Percentiles rank a stretch among this genome's conserved stretches.
phyloP scores from a whole-genome alignment of 129 eudicot species.

The Artemisia argyi region DNA sequence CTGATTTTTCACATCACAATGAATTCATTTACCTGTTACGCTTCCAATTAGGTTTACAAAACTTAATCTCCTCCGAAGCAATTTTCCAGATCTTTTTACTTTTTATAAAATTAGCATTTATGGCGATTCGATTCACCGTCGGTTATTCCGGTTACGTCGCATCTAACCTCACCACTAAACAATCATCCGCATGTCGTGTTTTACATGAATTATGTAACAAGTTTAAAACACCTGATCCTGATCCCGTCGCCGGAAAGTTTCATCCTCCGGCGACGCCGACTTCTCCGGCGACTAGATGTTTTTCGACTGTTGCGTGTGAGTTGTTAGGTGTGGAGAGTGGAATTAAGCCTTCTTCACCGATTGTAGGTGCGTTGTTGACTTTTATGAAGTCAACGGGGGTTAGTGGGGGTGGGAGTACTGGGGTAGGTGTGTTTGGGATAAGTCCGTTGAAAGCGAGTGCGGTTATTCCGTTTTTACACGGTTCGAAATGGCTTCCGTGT shows the following conservation, averaged over 20 bases:
- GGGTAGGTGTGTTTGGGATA: conserved; percentile 50
- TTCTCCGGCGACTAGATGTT: background rate
- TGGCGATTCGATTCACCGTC: conserved; percentile 84
- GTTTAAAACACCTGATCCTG: conserved; percentile 42
- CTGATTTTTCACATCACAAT: conserved; percentile 40
- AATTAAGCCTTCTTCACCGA: conserved; percentile 30
- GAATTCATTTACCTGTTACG: conserved; percentile 35
- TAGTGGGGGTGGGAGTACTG: conserved; percentile 27
- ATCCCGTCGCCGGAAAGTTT: conserved; percentile 19
- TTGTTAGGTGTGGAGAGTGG: conserved; percentile 34
- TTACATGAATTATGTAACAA: conserved; percentile 46
- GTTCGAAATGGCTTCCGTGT: conserved; percentile 84
- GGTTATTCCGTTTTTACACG: conserved; percentile 54
- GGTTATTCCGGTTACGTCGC: conserved; percentile 68
- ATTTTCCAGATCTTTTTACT: conserved; percentile 45
- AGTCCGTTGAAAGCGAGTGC: conserved; percentile 60
- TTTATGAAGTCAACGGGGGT: conserved; percentile 39
- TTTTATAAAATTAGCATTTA: conserved; percentile 37
- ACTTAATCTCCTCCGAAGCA: conserved; percentile 20
- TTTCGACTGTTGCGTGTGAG: conserved; percentile 41
- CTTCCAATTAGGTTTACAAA: conserved; percentile 24
- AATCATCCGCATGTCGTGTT: conserved; percentile 36
- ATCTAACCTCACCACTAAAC: conserved; percentile 49
- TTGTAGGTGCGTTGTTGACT: conserved; percentile 44
- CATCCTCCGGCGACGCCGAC: conserved; percentile 13